Percentiles rank a stretch among this genome's conserved stretches.
Evolutionary conservation across 176 grass and related monocot species (phyloP).

Genomic region (Zoysia pacifica): DNA sequence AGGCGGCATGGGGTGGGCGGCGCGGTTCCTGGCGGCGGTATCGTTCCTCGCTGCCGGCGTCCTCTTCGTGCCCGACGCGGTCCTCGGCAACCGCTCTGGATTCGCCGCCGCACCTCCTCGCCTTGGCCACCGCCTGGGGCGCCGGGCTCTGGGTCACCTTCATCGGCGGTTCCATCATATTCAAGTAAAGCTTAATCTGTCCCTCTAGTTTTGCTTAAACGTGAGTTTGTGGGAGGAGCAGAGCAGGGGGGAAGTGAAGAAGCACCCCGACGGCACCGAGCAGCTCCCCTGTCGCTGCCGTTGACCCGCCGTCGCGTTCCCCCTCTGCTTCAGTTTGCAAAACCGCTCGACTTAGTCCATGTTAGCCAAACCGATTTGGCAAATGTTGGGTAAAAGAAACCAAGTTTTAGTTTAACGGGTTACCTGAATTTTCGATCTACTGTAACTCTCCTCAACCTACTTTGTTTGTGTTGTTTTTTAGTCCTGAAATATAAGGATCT

Average conservation of each 20-base stretch:
- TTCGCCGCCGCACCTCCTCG: conserved; percentile 76
- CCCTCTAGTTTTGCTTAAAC: neutral
- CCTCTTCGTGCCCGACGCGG: conserved; percentile 65
- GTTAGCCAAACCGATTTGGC: too few relatives aligned
- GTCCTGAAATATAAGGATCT: too few relatives aligned
- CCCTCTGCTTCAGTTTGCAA: neutral
- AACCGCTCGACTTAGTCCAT: too few relatives aligned
- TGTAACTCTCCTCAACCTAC: too few relatives aligned
- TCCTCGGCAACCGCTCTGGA: conserved; percentile 32
- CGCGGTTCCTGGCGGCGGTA: conserved; percentile 66
- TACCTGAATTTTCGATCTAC: too few relatives aligned
- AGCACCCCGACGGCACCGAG: neutral
- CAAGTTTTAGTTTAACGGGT: too few relatives aligned
- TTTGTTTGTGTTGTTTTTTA: too few relatives aligned
- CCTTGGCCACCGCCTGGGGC: conserved; percentile 80
- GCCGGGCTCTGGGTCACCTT: conserved; percentile 87
- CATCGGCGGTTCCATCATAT: conserved; percentile 83
- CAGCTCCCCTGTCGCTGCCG: neutral
- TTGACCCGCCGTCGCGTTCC: neutral
- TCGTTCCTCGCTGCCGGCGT: conserved; percentile 73
- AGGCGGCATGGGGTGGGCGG: conserved; percentile 64
- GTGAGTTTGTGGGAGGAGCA: neutral
- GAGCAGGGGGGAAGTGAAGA: neutral
- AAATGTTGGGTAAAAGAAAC: too few relatives aligned
- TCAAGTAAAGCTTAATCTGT: conserved; percentile 42